Conservation (phyloP, 2,329 filamentous ascomycete species). For the Fusarium nodosum region DNA sequence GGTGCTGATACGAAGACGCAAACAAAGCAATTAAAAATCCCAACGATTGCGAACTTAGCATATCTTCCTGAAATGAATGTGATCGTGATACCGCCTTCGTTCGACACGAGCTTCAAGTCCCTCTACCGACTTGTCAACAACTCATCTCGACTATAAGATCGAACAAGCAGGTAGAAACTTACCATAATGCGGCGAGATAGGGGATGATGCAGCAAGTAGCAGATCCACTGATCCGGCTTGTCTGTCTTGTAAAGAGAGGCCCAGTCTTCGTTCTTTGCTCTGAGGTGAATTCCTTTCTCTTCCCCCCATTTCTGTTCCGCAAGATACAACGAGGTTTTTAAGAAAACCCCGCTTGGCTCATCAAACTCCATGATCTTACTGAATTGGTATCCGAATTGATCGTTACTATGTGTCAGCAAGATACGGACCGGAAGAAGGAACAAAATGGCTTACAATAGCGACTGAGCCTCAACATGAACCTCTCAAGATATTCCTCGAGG, state of each 20-base stretch:
- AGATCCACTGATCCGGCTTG: slow-evolving; percentile 7
- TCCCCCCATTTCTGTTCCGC: slow-evolving; percentile 11
- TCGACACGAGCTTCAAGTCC: background rate
- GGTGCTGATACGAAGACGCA: slow-evolving; percentile 18
- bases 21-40: slow-evolving; percentile 19
- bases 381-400: slow-evolving; percentile 16
- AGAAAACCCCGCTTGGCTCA: slow-evolving; percentile 7
- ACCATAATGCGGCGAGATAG: slow-evolving; percentile 14
- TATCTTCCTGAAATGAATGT: background rate
- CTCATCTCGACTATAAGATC: background rate
- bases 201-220: background rate
- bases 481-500: slow-evolving; percentile 16
- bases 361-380: slow-evolving; percentile 16
- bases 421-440: background rate
- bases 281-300: slow-evolving; percentile 14
- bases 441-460: slow-evolving; percentile 18
- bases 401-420: slow-evolving; percentile 8
- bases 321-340: background rate
- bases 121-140: slow-evolving; percentile 10
- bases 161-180: background rate
- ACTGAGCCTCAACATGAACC: slow-evolving; percentile 9
- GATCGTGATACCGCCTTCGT: background rate
- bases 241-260: slow-evolving; percentile 11
- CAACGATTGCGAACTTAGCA: slow-evolving; percentile 7
- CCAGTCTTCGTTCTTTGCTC: slow-evolving; percentile 16